Base-by-base conservation (phyloP, 1,284 basidiomycete genomes). In the Ceratobasidium theobromae region DNA sequence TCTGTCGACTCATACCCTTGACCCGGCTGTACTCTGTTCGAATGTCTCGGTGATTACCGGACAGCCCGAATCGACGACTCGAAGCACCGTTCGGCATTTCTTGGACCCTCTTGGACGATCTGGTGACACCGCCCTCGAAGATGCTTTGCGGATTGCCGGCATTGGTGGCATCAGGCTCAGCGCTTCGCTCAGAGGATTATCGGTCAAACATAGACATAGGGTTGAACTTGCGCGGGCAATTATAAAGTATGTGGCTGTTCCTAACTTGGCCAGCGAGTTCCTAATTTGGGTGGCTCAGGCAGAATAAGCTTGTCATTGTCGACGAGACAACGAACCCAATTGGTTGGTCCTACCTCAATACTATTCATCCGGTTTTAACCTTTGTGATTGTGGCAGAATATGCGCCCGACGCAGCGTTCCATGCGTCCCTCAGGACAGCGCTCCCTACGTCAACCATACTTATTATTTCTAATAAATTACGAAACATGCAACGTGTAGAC, bases 321-420 rank as follows among this genome's bases (percentile, higher is more conserved):
- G 70, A 71, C 38, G 70, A 71, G 46, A 69, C 70, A 3, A 70
- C 69, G 2, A 69, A 68, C 23, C 65, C 70, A 4, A 66, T 65
- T 16, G 64, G 65, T 66, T 18, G 9, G 65, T 51, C 18, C 54
- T 38, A 18, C 4, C 21, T 43, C 8, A 38, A 5, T 45, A n/a
- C 18, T 45, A 11, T 45, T 45, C 9, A 25, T 14, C 21, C n/a
- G 43, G 9, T 8, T 23, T 14, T 21, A 6, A 4, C 45, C 35
- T 38, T 16, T 25, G 3, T 3, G 5, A 25, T 48, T 11, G 27
- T 11, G 3, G 8, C 21, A 48, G 45, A 48, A 25, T 48, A 25
- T 21, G n/a, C 45, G 6, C 45, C 45, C 12, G 45, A 48, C 45
- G 3, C 45, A 11, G 23, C 3, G 27, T 48, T 48, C 14, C 23